Base-by-base conservation (phyloP, 179 eudicot genomes). In the Beta corolliflora region DNA sequence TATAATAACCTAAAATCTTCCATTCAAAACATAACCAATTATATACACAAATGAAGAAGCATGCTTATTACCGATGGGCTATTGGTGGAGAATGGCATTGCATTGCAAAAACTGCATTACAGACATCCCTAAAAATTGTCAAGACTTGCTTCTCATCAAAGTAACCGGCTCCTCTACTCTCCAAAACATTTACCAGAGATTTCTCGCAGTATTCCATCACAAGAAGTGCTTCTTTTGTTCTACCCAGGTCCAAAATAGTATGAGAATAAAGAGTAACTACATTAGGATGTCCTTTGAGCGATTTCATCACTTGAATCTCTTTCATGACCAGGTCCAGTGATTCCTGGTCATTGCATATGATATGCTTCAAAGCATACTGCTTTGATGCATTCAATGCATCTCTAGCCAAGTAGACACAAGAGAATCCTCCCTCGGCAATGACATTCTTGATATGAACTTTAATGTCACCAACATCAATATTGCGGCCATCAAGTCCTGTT, bases 341-440 rank as follows among this genome's bases (percentile, higher is more conserved):
- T 84, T 94, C 99, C 79, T 91, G 93, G 80, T 94, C 99, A 83
- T 93, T 97, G 85, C 97, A 94, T 84, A 97, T 94, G 50, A 97
- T 97, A 86, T 97, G 99, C 88, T 94, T 97, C 36, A 97, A 73
- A 74, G 98, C 99, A 88, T 88, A 97, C 81, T 94, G 99, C 86
- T 92, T 94, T 75, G 98, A 88, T 67, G 90, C 90, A 85, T 91
- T 84, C 77, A 88, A 29, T 41, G 91, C 97, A 90, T 97, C 99
- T 79, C 92, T 91, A 71, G 97, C 98, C 74, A 91, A 81, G 89
- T 97, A 94, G 61, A 97, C 99, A 89, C 90, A 89, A 71, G 99
- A 97, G 82, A 97, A 97, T 79, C 99, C 99, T 77, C 99, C 99
- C 88, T 97, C 99, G 41, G 99, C 99, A 81, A 97, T 92, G 81